Evolutionary conservation across 345 rosid species (phyloP).

Genomic region (Lepidium aucheri): DNA sequence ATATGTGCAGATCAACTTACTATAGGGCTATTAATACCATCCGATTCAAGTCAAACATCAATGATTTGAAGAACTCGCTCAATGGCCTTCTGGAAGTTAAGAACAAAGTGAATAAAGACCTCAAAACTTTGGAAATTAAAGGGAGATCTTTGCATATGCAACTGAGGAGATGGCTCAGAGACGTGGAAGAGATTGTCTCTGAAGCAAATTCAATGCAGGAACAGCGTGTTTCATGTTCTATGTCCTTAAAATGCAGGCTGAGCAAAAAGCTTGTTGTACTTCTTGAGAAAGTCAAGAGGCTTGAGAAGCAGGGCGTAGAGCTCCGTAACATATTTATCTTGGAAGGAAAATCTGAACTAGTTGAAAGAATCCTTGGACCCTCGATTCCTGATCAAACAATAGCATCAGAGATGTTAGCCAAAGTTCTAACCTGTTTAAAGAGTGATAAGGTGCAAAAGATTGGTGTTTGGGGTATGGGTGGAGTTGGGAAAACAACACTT

Average conservation of each 20-base stretch:
- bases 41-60: slow-evolving; percentile 26
- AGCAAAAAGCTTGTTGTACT: slow-evolving; percentile 8
- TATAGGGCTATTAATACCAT: neutral
- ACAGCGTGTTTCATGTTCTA: slow-evolving; percentile 6
- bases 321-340: slow-evolving; percentile 10
- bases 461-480: slow-evolving; percentile 29
- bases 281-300: slow-evolving; percentile 15
- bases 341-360: slow-evolving; percentile 3
- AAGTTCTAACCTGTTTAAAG: slow-evolving; percentile 8
- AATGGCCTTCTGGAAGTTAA: neutral
- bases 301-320: slow-evolving; percentile 12
- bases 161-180: slow-evolving; percentile 22
- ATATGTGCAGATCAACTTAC: slow-evolving; percentile 22
- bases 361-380: slow-evolving; percentile 27
- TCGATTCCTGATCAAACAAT: slow-evolving; percentile 28
- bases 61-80: slow-evolving; percentile 9
- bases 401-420: slow-evolving; percentile 22
- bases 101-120: slow-evolving; percentile 5
- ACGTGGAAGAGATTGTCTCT: slow-evolving; percentile 7
- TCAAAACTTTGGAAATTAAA: slow-evolving; percentile 19
- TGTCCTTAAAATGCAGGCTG: slow-evolving; percentile 7
- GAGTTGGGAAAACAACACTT: slow-evolving; percentile 35
- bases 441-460: slow-evolving; percentile 17
- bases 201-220: slow-evolving; percentile 11
- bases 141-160: slow-evolving; percentile 9